Conservation (phyloP, 176 grass and related monocot genomes). For the Triticum turgidum region DNA sequence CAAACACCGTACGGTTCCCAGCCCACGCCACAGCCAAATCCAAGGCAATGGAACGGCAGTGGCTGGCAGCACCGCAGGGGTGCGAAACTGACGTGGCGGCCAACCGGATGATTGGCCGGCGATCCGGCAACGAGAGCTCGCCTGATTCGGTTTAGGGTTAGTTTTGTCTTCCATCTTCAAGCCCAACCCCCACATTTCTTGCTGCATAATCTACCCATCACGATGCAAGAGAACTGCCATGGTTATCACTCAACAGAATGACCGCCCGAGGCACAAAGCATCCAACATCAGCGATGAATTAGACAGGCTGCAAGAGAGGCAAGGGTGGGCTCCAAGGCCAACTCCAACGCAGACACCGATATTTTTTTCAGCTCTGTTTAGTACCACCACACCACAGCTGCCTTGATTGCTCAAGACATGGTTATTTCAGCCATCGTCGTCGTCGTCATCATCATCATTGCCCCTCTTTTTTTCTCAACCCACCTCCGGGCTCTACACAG, state of each 20-base stretch:
- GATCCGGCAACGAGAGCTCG: not conserved
- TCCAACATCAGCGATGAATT: no score
- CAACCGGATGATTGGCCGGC: not conserved
- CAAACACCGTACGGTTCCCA: slow-evolving; percentile 16
- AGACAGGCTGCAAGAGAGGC: no score
- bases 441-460: not conserved
- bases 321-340: no score
- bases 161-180: no score
- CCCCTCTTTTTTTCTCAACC: no score
- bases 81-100: not conserved
- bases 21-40: not conserved
- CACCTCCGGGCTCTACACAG: not conserved
- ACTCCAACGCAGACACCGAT: no score
- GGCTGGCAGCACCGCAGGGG: slow-evolving; percentile 26
- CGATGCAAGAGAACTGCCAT: not conserved
- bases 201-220: not conserved
- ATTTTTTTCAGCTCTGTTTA: not conserved
- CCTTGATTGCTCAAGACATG: slow-evolving; percentile 13
- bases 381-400: not conserved
- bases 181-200: not conserved
- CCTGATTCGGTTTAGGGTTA: not conserved
- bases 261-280: no score
- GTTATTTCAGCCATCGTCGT: not conserved
- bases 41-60: not conserved
- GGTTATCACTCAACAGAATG: not conserved